Evolutionary conservation across 139 green algal genomes (phyloP), one percentile per base, ranked within the genome.

Genomic region (Chlorella sp.): DNA sequence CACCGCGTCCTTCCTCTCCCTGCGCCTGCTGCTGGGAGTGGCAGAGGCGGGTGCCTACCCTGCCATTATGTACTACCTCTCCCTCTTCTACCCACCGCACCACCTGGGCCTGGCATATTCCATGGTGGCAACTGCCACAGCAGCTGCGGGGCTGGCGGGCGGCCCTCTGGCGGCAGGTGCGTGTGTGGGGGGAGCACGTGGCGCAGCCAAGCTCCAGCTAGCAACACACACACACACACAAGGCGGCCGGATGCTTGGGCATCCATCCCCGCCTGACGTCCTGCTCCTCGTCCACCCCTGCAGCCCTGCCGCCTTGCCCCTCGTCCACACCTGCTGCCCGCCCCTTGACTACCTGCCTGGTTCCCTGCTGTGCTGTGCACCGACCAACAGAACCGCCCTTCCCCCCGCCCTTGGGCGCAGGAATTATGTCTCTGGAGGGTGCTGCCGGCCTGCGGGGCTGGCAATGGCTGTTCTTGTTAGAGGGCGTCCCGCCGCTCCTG

Each of bases 1-100:
- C 42, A 18, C 73, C 26, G 57, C 87, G 9, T 85, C 88, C 61
- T 95, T 95, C 78, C 92, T 93, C 86, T n/a, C 28, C 66, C 80
- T 91, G 60, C 88, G 75, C 64, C 89, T 93, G 37, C 83, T 90
- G 68, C 88, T 92, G 78, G 88, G 88, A 15, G 76, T 90, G 37
- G 39, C 81, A 11, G 83, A 89, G 53, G 83, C 64, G 4, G 88
- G 66, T 32, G 78, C 88, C 18, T 89, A 71, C 53, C 84, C 85
- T 7, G 85, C 69, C 66, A 93, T 92, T 64, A 89, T 78, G 30
- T 89, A 75, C 90, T 60, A 75, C 18, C 90, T 92, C 14, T 40
- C 61, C n/a, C 81, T 86, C 9, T 92, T 92, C 73, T 92, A 84
- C 77, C 39, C 78, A 24, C 81, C 83, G 0, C 24, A 40, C 22